Evolutionary conservation across 78 protist species (phyloP).

Genomic region (Emiliania huxleyi): DNA sequence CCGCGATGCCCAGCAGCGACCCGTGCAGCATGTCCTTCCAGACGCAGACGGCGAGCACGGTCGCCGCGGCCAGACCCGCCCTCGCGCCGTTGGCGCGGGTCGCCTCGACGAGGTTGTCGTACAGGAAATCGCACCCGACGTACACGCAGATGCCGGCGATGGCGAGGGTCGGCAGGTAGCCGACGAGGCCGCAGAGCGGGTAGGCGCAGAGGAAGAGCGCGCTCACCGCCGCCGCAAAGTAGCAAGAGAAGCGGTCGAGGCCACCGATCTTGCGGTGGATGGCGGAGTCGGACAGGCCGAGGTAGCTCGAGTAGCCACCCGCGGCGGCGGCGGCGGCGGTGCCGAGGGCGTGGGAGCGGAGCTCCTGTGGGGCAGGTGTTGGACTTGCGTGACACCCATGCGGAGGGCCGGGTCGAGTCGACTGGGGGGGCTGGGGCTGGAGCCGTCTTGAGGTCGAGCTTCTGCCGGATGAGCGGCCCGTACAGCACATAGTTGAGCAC

Average conservation of each 20-base stretch:
- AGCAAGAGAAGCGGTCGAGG: background rate
- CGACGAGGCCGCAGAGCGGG: background rate
- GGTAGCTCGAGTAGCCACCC: background rate
- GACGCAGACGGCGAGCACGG: too few relatives aligned
- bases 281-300: background rate
- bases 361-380: too few relatives aligned
- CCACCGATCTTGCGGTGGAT: background rate
- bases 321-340: background rate
- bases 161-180: background rate
- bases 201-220: background rate
- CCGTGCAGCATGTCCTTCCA: too few relatives aligned
- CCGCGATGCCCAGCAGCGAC: too few relatives aligned
- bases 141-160: background rate
- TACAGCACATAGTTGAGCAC: too few relatives aligned
- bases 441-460: too few relatives aligned
- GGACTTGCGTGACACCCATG: too few relatives aligned
- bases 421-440: too few relatives aligned
- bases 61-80: too few relatives aligned
- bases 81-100: too few relatives aligned
- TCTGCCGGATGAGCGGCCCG: too few relatives aligned
- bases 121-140: background rate
- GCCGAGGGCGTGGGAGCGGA: background rate
- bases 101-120: background rate
- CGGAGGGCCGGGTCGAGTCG: too few relatives aligned
- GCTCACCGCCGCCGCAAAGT: background rate